Percentiles rank a stretch among this genome's conserved stretches.
Conservation (phyloP, 73 alveolate species). For the Paramecium tetraurelia region DNA sequence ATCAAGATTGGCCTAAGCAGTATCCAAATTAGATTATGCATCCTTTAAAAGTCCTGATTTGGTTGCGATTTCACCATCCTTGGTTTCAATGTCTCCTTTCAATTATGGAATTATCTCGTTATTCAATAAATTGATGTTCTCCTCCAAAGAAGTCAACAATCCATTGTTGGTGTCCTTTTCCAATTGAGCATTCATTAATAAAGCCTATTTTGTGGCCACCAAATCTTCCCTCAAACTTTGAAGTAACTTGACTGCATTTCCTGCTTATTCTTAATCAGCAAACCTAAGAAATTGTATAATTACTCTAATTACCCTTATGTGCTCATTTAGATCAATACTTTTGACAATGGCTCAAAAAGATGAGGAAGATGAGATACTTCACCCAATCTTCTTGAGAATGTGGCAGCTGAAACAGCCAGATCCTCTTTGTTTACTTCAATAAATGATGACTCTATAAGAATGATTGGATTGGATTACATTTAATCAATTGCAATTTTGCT, state of each 20-base stretch:
- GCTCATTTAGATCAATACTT: not conserved
- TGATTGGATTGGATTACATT: not conserved
- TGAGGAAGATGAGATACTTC: not conserved
- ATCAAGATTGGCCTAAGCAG: constrained; percentile 4
- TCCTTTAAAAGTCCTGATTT: not conserved
- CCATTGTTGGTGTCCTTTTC: not conserved
- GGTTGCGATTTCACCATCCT: constrained; percentile 22
- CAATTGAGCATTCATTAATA: not conserved
- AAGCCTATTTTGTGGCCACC: not conserved
- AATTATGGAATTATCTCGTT: constrained; percentile 10
- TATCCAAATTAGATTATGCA: constrained; percentile 16
- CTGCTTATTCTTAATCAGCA: constrained; percentile 39
- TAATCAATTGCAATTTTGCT: not conserved
- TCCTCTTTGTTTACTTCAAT: not conserved
- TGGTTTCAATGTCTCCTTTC: not conserved
- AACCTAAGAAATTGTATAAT: not conserved
- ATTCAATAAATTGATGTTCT: not conserved
- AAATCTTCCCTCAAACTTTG: not conserved
- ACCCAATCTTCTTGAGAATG: not conserved
- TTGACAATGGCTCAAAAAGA: constrained; percentile 6
- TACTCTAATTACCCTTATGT: not conserved
- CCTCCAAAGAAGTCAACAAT: not conserved
- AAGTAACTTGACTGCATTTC: constrained; percentile 10
- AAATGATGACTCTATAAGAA: not conserved
- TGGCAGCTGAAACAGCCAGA: not conserved